Evolutionary conservation across 768 basidiomycete genomes (phyloP).

Genomic region (Trametes cinnabarina): DNA sequence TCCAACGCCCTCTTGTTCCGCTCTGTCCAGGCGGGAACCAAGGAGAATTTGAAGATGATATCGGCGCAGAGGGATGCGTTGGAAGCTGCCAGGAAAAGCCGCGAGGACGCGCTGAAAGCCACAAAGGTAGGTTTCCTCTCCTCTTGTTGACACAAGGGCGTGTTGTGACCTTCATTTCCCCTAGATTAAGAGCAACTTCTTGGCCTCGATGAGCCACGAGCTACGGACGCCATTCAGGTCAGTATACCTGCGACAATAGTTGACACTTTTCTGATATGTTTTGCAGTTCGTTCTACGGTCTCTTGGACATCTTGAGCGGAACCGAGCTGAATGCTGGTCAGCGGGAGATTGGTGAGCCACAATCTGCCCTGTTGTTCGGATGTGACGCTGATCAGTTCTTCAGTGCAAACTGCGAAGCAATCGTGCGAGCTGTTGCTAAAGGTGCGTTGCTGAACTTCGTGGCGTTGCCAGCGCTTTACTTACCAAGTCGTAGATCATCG

Average conservation of each 20-base stretch:
- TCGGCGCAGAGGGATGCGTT: slow-evolving; percentile 66
- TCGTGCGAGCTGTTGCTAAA: slow-evolving; percentile 74
- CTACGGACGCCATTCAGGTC: slow-evolving; percentile 75
- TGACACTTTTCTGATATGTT: not conserved
- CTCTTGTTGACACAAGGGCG: not conserved
- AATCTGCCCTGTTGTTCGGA: not conserved
- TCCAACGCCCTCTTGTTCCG: slow-evolving; percentile 73
- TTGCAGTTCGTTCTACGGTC: slow-evolving; percentile 68
- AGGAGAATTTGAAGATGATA: slow-evolving; percentile 77
- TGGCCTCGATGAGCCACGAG: slow-evolving; percentile 77
- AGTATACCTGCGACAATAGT: not conserved
- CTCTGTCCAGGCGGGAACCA: slow-evolving; percentile 70
- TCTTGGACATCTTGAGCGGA: slow-evolving; percentile 69
- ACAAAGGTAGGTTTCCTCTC: slow-evolving; percentile 49
- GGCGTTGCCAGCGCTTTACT: not conserved
- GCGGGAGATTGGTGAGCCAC: slow-evolving; percentile 57
- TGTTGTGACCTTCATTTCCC: not conserved
- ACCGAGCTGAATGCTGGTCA: slow-evolving; percentile 69
- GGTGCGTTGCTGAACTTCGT: slow-evolving; percentile 33
- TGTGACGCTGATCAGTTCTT: slow-evolving; percentile 1
- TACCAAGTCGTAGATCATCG: slow-evolving; percentile 55
- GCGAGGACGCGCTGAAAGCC: slow-evolving; percentile 71
- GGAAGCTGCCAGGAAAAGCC: slow-evolving; percentile 65
- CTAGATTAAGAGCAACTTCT: slow-evolving; percentile 75
- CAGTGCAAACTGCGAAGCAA: slow-evolving; percentile 76